These are phyloP conservation scores for Porpolomopsis calyptriformis DNA, from an alignment of 768 basidiomycete species.

Conservation along the genomic window DNA sequence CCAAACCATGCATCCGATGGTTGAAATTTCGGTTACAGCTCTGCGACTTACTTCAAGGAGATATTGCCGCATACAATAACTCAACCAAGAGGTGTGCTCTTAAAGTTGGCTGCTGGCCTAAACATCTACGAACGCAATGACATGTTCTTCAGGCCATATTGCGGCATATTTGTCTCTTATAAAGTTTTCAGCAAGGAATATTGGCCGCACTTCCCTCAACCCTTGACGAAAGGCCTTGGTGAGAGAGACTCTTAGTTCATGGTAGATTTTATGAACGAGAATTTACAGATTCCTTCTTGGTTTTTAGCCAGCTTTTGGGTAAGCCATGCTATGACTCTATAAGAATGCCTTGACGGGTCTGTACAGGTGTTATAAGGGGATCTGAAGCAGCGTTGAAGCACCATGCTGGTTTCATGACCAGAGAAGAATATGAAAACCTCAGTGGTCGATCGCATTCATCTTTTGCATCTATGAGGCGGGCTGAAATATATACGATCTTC, in stretches of 20 bases:
- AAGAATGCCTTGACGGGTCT: background rate
- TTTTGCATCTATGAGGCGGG: slow-evolving; percentile 38
- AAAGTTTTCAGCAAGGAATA: slow-evolving; percentile 38
- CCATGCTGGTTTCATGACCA: slow-evolving; percentile 31
- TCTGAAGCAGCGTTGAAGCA: slow-evolving; percentile 40
- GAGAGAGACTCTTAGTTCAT: slow-evolving; percentile 1
- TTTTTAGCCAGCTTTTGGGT: slow-evolving; percentile 61
- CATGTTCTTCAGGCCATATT: background rate
- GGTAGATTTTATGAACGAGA: background rate
- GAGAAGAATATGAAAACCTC: slow-evolving; percentile 33
- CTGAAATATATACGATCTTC: slow-evolving; percentile 43
- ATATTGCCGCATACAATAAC: no score
- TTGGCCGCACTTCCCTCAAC: slow-evolving; percentile 50
- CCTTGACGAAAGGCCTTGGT: slow-evolving; percentile 45
- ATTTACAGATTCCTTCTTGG: slow-evolving; percentile 43
- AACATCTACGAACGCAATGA: no score
- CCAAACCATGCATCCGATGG: background rate
- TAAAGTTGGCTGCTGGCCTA: background rate
- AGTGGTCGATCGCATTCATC: slow-evolving; percentile 43
- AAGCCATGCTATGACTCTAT: slow-evolving; percentile 6
- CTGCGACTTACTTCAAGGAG: background rate
- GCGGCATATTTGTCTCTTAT: slow-evolving; percentile 29
- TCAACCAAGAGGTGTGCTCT: no score
- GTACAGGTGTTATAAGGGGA: slow-evolving; percentile 54
- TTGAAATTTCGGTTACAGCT: background rate